These are phyloP conservation scores for Diaporthe caulivora DNA, from an alignment of 2,329 filamentous ascomycete species.

Conservation along the genomic window DNA sequence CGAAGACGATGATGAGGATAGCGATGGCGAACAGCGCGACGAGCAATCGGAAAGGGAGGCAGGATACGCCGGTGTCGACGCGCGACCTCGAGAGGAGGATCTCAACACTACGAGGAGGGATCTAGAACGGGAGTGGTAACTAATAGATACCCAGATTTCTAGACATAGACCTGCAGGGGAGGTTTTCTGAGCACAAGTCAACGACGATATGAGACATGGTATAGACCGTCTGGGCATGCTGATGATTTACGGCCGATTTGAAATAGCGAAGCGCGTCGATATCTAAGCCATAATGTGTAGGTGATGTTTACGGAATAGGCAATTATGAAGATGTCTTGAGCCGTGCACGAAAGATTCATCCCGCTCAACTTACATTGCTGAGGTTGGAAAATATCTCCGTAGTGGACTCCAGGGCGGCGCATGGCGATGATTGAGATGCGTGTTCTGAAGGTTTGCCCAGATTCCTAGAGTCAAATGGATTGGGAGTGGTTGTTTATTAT, in stretches of 20 bases:
- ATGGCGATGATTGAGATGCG: too few relatives aligned
- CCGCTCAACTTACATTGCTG: not conserved
- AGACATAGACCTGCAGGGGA: not conserved
- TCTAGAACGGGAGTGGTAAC: conserved; percentile 20
- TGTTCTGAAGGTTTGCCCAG: too few relatives aligned
- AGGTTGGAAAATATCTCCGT: too few relatives aligned
- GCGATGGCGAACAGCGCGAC: conserved; percentile 46
- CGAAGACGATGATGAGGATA: conserved; percentile 50
- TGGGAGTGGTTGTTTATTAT: too few relatives aligned
- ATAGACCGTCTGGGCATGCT: not conserved
- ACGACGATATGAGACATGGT: not conserved
- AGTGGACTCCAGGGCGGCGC: too few relatives aligned
- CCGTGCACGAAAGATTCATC: not conserved
- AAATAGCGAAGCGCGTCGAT: not conserved
- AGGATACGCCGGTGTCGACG: not conserved
- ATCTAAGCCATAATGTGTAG: not conserved
- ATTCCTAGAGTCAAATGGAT: not conserved
- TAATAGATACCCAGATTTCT: conserved; percentile 9
- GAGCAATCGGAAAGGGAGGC: conserved; percentile 30
- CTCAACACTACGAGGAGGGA: conserved; percentile 2
- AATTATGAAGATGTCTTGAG: not conserved
- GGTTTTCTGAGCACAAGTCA: not conserved
- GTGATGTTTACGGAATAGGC: not conserved
- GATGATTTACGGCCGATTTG: not conserved
- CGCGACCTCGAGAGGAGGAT: not conserved